A percentile compares a stretch with the other conserved stretches of the same genome.
Conservation (phyloP, 2,329 filamentous ascomycete genomes). For the Nemania diffusa region DNA sequence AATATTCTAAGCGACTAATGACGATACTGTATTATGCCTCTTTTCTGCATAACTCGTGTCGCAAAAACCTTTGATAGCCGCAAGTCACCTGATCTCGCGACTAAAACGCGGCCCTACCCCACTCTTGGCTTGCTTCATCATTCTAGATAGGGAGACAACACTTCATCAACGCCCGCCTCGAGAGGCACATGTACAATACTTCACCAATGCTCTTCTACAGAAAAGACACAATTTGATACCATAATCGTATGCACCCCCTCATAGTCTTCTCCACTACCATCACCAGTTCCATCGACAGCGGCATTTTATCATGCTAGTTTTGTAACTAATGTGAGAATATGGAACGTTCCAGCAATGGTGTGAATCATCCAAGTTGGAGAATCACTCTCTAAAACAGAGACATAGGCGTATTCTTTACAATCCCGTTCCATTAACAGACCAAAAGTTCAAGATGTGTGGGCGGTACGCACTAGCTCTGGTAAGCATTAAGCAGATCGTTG, state of each 20-base stretch:
- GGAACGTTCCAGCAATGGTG: neutral
- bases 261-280: neutral
- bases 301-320: neutral
- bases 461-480: conserved; percentile 73
- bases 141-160: conserved; percentile 11
- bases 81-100: conserved; percentile 47
- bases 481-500: conserved; percentile 45
- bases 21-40: neutral
- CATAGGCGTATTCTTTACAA: neutral
- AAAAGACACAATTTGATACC: neutral
- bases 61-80: no score
- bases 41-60: no score
- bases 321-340: neutral
- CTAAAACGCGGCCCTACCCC: conserved; percentile 29
- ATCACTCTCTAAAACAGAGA: neutral
- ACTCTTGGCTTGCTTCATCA: conserved; percentile 40
- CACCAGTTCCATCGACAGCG: neutral
- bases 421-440: neutral
- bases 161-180: neutral
- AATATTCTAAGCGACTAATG: neutral
- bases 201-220: neutral
- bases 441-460: conserved; percentile 67
- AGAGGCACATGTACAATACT: neutral
- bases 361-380: neutral
- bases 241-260: neutral